Percentiles rank a stretch among this genome's conserved stretches.
phyloP scores from a whole-genome alignment of 2,329 filamentous ascomycete genomes.

The Fusarium falciforme region DNA sequence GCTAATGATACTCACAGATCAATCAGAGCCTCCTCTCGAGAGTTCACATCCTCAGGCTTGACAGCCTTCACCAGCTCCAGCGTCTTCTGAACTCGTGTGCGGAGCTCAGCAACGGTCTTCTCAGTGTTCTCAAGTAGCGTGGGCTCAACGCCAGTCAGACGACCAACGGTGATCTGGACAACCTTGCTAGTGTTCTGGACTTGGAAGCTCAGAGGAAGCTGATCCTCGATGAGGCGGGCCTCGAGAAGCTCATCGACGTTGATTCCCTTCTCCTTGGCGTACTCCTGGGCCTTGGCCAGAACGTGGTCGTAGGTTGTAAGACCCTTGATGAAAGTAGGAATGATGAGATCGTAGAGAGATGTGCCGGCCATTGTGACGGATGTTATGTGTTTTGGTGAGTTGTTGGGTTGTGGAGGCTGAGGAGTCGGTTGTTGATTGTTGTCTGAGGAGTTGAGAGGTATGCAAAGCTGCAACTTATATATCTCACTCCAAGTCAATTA shows the following conservation, averaged over 20 bases:
- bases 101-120: slow-evolving; percentile 28
- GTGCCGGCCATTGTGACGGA: slow-evolving; percentile 18
- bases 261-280: slow-evolving; percentile 30
- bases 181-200: slow-evolving; percentile 32
- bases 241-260: slow-evolving; percentile 23
- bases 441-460: neutral
- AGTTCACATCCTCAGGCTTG: slow-evolving; percentile 19
- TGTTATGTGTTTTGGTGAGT: neutral
- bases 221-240: slow-evolving; percentile 34
- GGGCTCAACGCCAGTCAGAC: slow-evolving; percentile 31
- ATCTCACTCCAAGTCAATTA: neutral
- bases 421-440: neutral
- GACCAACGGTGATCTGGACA: slow-evolving; percentile 19
- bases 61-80: slow-evolving; percentile 19
- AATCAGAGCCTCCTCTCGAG: slow-evolving; percentile 17
- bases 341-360: slow-evolving; percentile 26
- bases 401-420: neutral
- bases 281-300: slow-evolving; percentile 33
- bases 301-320: slow-evolving; percentile 29
- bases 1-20: slow-evolving; percentile 1
- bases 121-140: slow-evolving; percentile 18
- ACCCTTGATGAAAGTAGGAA: slow-evolving; percentile 29
- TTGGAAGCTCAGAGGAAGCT: slow-evolving; percentile 33
- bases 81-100: slow-evolving; percentile 27
- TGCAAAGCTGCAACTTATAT: neutral